A percentile compares a stretch with the other conserved stretches of the same genome.
Conservation (phyloP, 345 rosid species). For the Moringa oleifera region DNA sequence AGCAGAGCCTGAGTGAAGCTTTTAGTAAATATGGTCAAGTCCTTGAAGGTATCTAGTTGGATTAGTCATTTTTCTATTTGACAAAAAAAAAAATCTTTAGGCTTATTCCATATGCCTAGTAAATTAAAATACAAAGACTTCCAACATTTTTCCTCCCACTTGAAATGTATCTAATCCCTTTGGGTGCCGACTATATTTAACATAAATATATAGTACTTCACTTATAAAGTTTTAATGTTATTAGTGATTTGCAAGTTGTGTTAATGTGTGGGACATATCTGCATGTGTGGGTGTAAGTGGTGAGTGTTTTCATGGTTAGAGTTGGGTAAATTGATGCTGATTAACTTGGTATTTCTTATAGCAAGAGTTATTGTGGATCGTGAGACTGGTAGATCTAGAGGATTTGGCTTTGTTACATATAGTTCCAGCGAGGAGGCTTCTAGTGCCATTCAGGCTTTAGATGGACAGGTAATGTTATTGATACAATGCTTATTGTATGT, state of each 20-base stretch:
- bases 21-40: constrained; percentile 83
- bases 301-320: background rate
- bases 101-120: too few relatives aligned
- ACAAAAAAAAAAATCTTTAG: too few relatives aligned
- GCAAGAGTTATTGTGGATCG: constrained; percentile 89
- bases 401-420: constrained; percentile 83
- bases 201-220: too few relatives aligned
- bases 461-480: constrained; percentile 66
- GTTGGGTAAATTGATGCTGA: constrained; percentile 4
- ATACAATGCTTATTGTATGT: background rate
- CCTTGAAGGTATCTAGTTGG: constrained; percentile 44
- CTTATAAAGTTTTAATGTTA: too few relatives aligned
- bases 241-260: too few relatives aligned
- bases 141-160: too few relatives aligned
- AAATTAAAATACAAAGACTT: too few relatives aligned
- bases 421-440: constrained; percentile 70
- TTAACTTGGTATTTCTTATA: constrained; percentile 21
- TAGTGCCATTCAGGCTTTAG: constrained; percentile 87
- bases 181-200: too few relatives aligned
- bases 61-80: background rate
- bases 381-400: constrained; percentile 89
- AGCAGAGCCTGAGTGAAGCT: constrained; percentile 56
- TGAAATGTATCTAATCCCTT: too few relatives aligned
- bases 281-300: too few relatives aligned
- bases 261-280: too few relatives aligned